phyloP scores from a whole-genome alignment of 78 protist species.

The Emiliania huxleyi region DNA sequence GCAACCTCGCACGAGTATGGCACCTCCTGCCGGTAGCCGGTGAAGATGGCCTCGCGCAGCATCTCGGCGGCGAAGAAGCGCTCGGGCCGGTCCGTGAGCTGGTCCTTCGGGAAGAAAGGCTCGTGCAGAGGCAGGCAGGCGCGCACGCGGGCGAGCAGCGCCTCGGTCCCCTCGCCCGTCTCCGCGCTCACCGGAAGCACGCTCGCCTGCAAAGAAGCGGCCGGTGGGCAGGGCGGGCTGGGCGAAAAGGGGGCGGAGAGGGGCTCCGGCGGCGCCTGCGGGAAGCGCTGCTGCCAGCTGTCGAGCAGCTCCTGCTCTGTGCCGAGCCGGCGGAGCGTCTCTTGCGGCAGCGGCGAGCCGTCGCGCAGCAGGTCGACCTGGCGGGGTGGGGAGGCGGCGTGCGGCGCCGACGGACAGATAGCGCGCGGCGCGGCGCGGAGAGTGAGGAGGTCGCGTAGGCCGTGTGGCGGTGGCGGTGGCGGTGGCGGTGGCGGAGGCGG shows the following conservation, averaged over 20 bases:
- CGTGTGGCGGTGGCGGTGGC: too few species aligned
- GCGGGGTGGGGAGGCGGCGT: too few species aligned
- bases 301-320: neutral
- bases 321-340: neutral
- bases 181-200: neutral
- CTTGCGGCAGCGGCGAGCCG: neutral
- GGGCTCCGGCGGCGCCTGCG: too few species aligned
- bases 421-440: too few species aligned
- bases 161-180: neutral
- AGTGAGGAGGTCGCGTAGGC: too few species aligned
- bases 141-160: neutral
- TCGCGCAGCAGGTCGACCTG: neutral
- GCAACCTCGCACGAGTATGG: neutral
- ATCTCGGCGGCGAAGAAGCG: neutral
- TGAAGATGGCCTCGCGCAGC: neutral
- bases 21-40: neutral
- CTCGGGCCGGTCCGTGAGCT: slow-evolving; percentile 9
- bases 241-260: too few species aligned
- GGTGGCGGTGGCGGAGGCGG: too few species aligned
- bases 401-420: too few species aligned
- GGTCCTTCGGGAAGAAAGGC: neutral
- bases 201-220: too few species aligned
- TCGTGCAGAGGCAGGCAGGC: neutral
- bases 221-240: too few species aligned
- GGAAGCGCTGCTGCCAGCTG: neutral